These are phyloP conservation scores for Globisporangium solare DNA, from an alignment of 352 stramenopile genomes.

Conservation along the genomic window DNA sequence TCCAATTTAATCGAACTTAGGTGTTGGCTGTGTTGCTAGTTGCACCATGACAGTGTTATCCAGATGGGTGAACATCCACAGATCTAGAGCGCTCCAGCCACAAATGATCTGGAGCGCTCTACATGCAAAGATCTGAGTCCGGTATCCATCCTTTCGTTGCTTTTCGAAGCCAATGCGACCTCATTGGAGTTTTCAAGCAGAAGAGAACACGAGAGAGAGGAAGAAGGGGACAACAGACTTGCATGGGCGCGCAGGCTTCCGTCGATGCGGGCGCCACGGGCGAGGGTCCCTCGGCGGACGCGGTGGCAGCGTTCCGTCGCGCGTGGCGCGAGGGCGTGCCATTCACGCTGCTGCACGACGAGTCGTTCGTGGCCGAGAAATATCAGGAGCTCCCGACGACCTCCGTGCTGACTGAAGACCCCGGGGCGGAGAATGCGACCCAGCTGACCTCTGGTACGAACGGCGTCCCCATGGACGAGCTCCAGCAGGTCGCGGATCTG, in stretches of 20 bases:
- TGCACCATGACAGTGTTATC: no score
- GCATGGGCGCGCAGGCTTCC: constrained; percentile 12
- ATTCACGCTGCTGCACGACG: constrained; percentile 70
- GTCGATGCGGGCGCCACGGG: neutral
- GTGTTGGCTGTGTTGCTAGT: no score
- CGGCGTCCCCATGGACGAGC: constrained; percentile 50
- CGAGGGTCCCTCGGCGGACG: constrained; percentile 8
- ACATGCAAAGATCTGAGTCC: no score
- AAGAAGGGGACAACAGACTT: no score
- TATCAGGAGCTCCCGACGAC: constrained; percentile 36
- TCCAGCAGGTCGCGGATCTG: constrained; percentile 50
- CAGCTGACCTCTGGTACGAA: constrained; percentile 34
- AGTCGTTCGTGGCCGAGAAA: constrained; percentile 63
- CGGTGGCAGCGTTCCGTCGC: constrained; percentile 14
- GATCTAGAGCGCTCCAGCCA: no score
- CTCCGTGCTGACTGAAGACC: constrained; percentile 18
- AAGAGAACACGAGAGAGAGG: no score
- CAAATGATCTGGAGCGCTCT: no score
- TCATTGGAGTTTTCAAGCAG: no score
- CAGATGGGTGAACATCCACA: no score
- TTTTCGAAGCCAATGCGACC: no score
- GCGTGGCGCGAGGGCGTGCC: constrained; percentile 48
- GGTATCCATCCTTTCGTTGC: no score
- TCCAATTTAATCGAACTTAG: no score
- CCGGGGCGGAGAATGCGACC: constrained; percentile 15